phyloP scores from a whole-genome alignment of 139 green algal genomes.

The Trebouxia sp. region DNA sequence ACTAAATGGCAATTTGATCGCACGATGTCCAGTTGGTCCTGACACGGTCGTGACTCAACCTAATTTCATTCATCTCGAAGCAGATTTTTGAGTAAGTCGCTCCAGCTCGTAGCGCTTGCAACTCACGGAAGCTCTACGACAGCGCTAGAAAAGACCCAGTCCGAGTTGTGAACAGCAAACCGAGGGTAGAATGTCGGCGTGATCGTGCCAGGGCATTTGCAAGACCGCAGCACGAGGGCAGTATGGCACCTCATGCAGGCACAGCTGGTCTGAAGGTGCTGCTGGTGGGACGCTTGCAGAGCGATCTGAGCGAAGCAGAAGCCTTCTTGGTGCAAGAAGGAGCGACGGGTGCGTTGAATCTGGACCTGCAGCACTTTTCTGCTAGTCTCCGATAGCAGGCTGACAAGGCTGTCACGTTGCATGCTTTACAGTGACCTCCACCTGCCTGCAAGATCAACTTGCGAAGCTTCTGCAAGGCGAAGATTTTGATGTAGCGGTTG shows the following conservation, averaged over 20 bases:
- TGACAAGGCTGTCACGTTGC: conserved; percentile 9
- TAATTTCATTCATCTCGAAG: too few species aligned
- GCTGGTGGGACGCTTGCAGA: background rate
- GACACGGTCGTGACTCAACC: too few species aligned
- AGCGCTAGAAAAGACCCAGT: too few species aligned
- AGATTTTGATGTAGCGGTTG: conserved; percentile 22
- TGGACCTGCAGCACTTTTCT: background rate
- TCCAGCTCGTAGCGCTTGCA: too few species aligned
- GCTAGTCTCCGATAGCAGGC: background rate
- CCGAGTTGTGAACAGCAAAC: too few species aligned
- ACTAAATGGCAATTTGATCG: too few species aligned
- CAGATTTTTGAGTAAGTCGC: too few species aligned
- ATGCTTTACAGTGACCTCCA: conserved; percentile 17
- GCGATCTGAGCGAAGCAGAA: background rate
- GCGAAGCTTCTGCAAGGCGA: background rate
- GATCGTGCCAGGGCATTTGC: too few species aligned
- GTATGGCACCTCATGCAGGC: conserved; percentile 3
- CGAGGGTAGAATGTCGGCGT: too few species aligned
- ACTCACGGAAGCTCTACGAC: too few species aligned
- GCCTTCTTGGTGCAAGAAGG: background rate
- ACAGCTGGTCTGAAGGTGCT: background rate
- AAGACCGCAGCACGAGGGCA: background rate
- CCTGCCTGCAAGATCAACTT: background rate
- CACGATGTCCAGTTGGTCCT: too few species aligned
- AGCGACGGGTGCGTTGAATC: background rate